Percentiles rank a stretch among this genome's conserved stretches.
These are phyloP conservation scores for Dichotomocladium elegans DNA, from an alignment of 371 early-diverging fungal genomes.

Conservation along the genomic window DNA sequence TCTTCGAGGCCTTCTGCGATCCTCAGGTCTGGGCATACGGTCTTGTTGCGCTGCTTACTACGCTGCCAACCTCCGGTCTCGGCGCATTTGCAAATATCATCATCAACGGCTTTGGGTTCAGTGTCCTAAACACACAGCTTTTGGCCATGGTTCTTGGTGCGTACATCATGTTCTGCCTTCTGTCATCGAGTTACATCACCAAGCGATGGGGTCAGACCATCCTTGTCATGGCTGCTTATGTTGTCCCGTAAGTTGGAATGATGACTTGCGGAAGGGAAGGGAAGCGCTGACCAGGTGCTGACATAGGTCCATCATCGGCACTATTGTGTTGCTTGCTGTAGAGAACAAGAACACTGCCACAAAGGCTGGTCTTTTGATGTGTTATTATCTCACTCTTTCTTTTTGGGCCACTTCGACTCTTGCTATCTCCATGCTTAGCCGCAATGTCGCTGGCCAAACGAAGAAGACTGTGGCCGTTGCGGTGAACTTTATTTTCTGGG, in stretches of 20 bases:
- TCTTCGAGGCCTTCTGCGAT: slow-evolving; percentile 19
- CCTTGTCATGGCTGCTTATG: slow-evolving; percentile 16
- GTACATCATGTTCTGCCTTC: slow-evolving; percentile 16
- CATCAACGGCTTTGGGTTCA: slow-evolving; percentile 18
- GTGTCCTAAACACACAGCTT: slow-evolving; percentile 18
- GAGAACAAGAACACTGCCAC: slow-evolving; percentile 13
- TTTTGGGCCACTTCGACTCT: slow-evolving; percentile 23
- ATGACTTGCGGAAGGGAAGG: too few relatives aligned
- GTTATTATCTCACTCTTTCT: slow-evolving; percentile 17
- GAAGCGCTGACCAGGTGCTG: too few relatives aligned
- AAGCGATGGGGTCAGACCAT: slow-evolving; percentile 12
- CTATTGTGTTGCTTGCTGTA: slow-evolving; percentile 18
- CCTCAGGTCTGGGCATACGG: slow-evolving; percentile 19
- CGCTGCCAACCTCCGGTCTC: slow-evolving; percentile 19
- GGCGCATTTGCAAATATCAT: slow-evolving; percentile 24
- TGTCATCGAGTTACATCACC: slow-evolving; percentile 14
- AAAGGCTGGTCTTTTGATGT: slow-evolving; percentile 17
- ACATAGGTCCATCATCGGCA: slow-evolving; percentile 14
- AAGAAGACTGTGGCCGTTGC: slow-evolving; percentile 20
- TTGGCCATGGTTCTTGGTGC: slow-evolving; percentile 25
- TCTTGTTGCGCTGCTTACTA: slow-evolving; percentile 14
- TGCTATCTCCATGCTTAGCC: slow-evolving; percentile 13
- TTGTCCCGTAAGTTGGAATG: slow-evolving; percentile 12
- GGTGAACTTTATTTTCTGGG: slow-evolving; percentile 22
- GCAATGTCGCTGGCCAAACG: slow-evolving; percentile 23